Evolutionary conservation across 23 red algal genomes (phyloP).

Genomic region (Cyanidioschyzon merolae): DNA sequence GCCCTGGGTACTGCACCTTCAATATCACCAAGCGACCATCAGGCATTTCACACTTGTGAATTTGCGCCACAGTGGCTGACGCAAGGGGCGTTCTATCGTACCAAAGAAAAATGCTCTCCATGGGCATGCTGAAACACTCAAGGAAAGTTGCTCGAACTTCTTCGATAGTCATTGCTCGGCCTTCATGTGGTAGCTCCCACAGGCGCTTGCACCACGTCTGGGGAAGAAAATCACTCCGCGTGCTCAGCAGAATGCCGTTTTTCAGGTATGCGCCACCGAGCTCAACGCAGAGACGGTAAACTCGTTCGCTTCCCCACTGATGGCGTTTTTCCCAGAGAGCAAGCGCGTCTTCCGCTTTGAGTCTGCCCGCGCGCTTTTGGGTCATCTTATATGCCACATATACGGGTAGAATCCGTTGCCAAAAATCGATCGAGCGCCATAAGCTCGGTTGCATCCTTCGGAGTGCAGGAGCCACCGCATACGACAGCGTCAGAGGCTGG

Average conservation of each 20-base stretch:
- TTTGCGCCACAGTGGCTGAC: slow-evolving; percentile 83
- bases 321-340: slow-evolving; percentile 59
- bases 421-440: slow-evolving; percentile 45
- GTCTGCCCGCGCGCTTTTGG: slow-evolving; percentile 23
- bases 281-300: slow-evolving; percentile 67
- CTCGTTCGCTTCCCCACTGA: slow-evolving; percentile 62
- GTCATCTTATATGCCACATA: slow-evolving; percentile 72
- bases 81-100: slow-evolving; percentile 49
- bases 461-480: neutral
- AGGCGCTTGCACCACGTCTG: slow-evolving; percentile 52
- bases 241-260: slow-evolving; percentile 70
- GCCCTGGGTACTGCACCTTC: slow-evolving; percentile 72
- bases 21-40: slow-evolving; percentile 60
- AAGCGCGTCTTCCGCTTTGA: slow-evolving; percentile 16
- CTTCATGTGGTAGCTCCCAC: slow-evolving; percentile 51
- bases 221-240: slow-evolving; percentile 66
- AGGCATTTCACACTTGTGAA: slow-evolving; percentile 51
- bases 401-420: slow-evolving; percentile 64
- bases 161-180: slow-evolving; percentile 42
- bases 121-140: slow-evolving; percentile 32
- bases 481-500: neutral
- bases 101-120: slow-evolving; percentile 48
- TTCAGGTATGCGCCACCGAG: slow-evolving; percentile 85
- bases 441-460: neutral
- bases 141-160: slow-evolving; percentile 47